A percentile compares a stretch with the other conserved stretches of the same genome.
Evolutionary conservation across 2,329 filamentous ascomycete species (phyloP).

Genomic region (Aureobasidium sp.): DNA sequence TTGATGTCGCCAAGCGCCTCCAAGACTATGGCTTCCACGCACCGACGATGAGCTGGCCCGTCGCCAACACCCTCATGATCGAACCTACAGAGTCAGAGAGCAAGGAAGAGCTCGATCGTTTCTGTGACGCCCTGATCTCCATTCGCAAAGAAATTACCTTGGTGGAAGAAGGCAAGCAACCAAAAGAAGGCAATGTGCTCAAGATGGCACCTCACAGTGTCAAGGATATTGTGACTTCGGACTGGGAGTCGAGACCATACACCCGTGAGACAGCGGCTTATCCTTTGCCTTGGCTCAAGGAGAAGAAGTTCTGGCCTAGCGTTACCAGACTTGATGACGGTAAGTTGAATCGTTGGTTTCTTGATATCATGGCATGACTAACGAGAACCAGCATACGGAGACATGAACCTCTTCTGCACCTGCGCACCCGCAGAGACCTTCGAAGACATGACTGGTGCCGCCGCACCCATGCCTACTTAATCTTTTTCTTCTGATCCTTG

Average conservation of each 20-base stretch:
- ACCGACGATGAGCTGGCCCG: conserved; percentile 94
- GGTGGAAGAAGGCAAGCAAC: conserved; percentile 69
- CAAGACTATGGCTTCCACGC: conserved; percentile 98
- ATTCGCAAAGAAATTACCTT: conserved; percentile 80
- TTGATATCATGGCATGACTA: not conserved
- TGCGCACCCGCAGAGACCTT: conserved; percentile 70
- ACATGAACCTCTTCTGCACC: conserved; percentile 90
- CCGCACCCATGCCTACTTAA: conserved; percentile 18
- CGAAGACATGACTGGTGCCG: conserved; percentile 27
- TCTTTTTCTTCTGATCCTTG: not conserved
- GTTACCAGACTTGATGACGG: conserved; percentile 83
- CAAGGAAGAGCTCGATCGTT: conserved; percentile 86
- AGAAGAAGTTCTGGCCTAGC: conserved; percentile 97
- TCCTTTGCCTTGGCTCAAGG: conserved; percentile 68
- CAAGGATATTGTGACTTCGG: conserved; percentile 63
- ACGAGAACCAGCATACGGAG: conserved; percentile 61
- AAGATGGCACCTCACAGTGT: conserved; percentile 85
- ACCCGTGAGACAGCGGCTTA: conserved; percentile 77
- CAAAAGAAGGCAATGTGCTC: conserved; percentile 70
- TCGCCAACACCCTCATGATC: conserved; percentile 94
- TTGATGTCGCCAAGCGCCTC: conserved; percentile 91
- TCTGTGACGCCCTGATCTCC: conserved; percentile 79
- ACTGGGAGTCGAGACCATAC: conserved; percentile 80
- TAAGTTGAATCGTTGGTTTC: conserved; percentile 41
- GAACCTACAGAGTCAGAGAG: conserved; percentile 93